A percentile compares a stretch with the other conserved stretches of the same genome.
Conservation (phyloP, 495 filamentous ascomycete genomes). For the Sabuloglossum arenarium region DNA sequence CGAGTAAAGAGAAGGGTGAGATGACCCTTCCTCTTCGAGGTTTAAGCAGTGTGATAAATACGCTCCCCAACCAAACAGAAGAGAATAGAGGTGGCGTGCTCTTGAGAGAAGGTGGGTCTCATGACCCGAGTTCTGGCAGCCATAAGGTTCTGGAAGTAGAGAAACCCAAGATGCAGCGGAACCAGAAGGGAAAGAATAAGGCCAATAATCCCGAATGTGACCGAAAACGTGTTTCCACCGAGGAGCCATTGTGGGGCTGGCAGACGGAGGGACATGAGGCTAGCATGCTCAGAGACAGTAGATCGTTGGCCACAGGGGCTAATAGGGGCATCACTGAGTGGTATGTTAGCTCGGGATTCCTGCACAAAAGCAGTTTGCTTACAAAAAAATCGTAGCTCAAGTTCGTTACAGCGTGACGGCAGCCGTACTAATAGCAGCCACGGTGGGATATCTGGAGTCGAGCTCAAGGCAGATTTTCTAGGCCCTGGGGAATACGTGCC, state of each 20-base stretch:
- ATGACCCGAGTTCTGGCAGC: background rate
- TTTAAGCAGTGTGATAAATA: background rate
- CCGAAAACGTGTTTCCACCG: too few relatives aligned
- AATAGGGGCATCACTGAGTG: background rate
- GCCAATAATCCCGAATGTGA: too few relatives aligned
- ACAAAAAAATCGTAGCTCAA: background rate
- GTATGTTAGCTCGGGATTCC: background rate
- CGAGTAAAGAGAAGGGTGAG: background rate
- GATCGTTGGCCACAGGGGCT: background rate
- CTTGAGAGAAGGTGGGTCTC: background rate
- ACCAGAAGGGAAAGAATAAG: background rate
- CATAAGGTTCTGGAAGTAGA: background rate
- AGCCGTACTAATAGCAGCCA: background rate
- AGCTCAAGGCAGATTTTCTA: too few relatives aligned
- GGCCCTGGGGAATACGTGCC: too few relatives aligned
- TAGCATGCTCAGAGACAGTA: background rate
- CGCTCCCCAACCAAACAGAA: background rate
- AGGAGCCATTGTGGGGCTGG: background rate
- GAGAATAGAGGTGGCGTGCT: background rate
- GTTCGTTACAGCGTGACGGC: background rate
- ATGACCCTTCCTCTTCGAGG: background rate
- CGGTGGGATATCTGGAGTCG: background rate
- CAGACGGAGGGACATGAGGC: background rate
- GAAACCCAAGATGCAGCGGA: constrained; percentile 9
- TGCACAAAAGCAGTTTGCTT: background rate